Percentiles rank a stretch among this genome's conserved stretches.
Conservation (phyloP, 805 yeast species). For the Phaffomyces thermotolerans region DNA sequence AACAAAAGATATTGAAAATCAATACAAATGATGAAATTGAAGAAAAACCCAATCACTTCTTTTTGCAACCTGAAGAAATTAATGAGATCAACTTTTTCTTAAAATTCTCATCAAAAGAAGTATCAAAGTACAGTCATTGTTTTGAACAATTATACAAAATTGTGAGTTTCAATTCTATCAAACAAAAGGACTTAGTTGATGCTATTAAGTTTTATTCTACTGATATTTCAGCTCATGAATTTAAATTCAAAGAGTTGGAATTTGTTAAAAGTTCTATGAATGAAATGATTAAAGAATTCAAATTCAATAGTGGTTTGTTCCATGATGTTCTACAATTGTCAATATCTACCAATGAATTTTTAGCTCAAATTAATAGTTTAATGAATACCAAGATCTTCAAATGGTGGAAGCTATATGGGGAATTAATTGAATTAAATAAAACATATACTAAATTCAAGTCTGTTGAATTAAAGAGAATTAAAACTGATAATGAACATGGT, state of each 20-base stretch:
- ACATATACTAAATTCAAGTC: constrained; percentile 24
- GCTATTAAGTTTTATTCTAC: constrained; percentile 10
- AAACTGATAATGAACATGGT: background rate
- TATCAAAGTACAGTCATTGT: constrained; percentile 25
- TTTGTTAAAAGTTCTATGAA: constrained; percentile 9
- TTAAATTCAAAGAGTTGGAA: constrained; percentile 14
- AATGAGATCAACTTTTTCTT: constrained; percentile 43
- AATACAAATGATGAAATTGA: background rate
- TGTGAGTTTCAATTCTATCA: constrained; percentile 23
- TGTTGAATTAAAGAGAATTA: constrained; percentile 13
- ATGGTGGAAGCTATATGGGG: constrained; percentile 42
- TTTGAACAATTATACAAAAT: constrained; percentile 33
- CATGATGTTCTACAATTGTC: constrained; percentile 16
- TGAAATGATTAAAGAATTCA: constrained; percentile 18
- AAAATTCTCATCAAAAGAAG: constrained; percentile 38
- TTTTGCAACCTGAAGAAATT: constrained; percentile 30
- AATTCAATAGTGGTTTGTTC: constrained; percentile 14
- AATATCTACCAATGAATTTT: constrained; percentile 21
- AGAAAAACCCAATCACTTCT: constrained; percentile 9
- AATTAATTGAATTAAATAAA: constrained; percentile 29
- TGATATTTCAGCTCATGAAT: background rate
- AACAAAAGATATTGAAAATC: constrained; percentile 20
- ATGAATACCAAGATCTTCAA: constrained; percentile 28
- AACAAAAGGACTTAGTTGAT: constrained; percentile 15
- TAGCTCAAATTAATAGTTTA: constrained; percentile 26